A percentile compares a stretch with the other conserved stretches of the same genome.
Conservation (phyloP, 2,329 filamentous ascomycete species). For the Colletotrichum sp. region DNA sequence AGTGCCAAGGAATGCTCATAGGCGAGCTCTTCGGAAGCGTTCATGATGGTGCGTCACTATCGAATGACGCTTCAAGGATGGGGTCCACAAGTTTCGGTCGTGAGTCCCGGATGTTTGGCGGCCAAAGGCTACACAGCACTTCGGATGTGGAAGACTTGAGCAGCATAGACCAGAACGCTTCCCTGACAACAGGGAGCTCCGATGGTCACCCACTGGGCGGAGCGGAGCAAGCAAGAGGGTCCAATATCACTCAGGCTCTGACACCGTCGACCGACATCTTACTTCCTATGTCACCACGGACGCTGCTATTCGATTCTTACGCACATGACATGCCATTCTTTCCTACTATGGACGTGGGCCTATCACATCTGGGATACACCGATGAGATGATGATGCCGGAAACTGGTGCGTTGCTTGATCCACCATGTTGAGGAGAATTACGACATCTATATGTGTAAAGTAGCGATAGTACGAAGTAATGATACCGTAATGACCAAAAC, state of each 20-base stretch:
- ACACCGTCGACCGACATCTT: conserved; percentile 18
- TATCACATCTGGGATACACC: neutral
- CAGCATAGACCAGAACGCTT: neutral
- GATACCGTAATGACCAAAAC: neutral
- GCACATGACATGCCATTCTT: conserved; percentile 25
- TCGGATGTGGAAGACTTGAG: neutral
- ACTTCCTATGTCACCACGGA: conserved; percentile 24
- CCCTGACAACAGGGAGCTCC: neutral
- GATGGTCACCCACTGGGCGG: neutral
- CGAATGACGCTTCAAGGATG: neutral
- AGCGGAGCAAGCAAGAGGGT: neutral
- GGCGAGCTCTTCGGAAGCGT: conserved; percentile 29
- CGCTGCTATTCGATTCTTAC: conserved; percentile 26
- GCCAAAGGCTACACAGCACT: neutral
- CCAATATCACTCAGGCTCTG: conserved; percentile 13
- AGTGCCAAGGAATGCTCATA: conserved; percentile 25
- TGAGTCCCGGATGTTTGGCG: neutral
- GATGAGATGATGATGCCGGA: conserved; percentile 6
- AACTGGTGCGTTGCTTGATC: neutral
- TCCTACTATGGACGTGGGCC: conserved; percentile 26
- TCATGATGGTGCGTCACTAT: conserved; percentile 5
- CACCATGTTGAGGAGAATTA: neutral
- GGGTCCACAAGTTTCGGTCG: neutral
- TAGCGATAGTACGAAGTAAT: neutral
- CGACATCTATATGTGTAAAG: neutral